Conservation (phyloP, 2,329 filamentous ascomycete genomes). For the Aspergillus flavus region DNA sequence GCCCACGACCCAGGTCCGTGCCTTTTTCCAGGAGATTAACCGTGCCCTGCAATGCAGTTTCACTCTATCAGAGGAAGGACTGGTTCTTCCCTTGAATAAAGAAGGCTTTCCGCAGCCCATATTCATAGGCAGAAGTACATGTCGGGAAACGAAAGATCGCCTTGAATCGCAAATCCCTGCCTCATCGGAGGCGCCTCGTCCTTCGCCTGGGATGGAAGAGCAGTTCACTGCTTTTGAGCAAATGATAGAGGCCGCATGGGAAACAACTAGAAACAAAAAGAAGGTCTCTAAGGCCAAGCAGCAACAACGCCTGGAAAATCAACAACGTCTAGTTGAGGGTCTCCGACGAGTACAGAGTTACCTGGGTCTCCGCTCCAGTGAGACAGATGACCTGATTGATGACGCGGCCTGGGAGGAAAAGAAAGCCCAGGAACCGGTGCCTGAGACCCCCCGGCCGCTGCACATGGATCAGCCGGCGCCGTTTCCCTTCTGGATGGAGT, state of each 20-base stretch:
- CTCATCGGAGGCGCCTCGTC: background rate
- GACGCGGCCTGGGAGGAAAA: slow-evolving; percentile 26
- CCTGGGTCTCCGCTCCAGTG: slow-evolving; percentile 64
- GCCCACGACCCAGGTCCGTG: slow-evolving; percentile 65
- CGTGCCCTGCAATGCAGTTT: slow-evolving; percentile 53
- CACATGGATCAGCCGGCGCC: slow-evolving; percentile 51
- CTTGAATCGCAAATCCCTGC: slow-evolving; percentile 40
- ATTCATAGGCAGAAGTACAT: slow-evolving; percentile 64
- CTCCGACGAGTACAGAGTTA: slow-evolving; percentile 69
- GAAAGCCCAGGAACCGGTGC: slow-evolving; percentile 16
- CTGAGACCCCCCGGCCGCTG: slow-evolving; percentile 34
- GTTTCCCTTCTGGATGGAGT: slow-evolving; percentile 54
- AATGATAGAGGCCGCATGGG: slow-evolving; percentile 57
- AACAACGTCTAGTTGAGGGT: slow-evolving; percentile 57
- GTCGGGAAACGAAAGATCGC: slow-evolving; percentile 44
- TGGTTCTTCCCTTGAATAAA: slow-evolving; percentile 65
- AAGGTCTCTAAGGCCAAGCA: slow-evolving; percentile 53
- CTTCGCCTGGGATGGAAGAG: slow-evolving; percentile 13
- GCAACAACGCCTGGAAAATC: slow-evolving; percentile 52
- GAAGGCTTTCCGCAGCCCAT: slow-evolving; percentile 65
- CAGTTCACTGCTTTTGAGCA: slow-evolving; percentile 32
- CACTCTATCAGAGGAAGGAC: slow-evolving; percentile 60
- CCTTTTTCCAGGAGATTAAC: slow-evolving; percentile 69
- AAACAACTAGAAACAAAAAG: slow-evolving; percentile 53
- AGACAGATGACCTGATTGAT: slow-evolving; percentile 18